Evolutionary conservation across 169 alveolate genomes (phyloP), one percentile per base, ranked within the genome.

Genomic region (Plasmodium vivax): DNA sequence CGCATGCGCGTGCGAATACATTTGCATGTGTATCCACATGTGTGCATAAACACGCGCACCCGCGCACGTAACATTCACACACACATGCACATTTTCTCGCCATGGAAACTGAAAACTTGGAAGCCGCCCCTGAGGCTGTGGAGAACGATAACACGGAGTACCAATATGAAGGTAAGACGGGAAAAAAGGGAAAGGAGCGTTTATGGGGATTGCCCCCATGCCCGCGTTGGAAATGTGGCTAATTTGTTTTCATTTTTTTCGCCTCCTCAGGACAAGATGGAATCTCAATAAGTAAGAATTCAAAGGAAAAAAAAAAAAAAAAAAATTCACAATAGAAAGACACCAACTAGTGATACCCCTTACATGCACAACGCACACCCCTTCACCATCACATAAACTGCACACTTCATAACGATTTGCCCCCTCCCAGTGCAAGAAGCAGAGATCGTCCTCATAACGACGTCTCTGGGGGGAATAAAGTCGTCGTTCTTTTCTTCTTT

Each of bases 401-500:
- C 32, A 68, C 77, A 68, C 5, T 68, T 68, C 38, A 68, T 68
- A 68, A 68, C n/a, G 10, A 68, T 68, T 27, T 68, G 1, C 77
- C 19, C 79, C 58, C 30, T 68, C 79, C 77, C 56, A 68, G 97
- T 72, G 19, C 95, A 95, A 88, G 95, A 88, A n/a, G 98, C 98
- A 5, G 98, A 97, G 92, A 96, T 97, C 36, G 97, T 97, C 16
- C 80, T 97, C 79, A 84, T 97, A 23, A 96, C 97, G 10, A 97
- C 98, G 0, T 97, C 98, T 7, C 92, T 97, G 62, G 98, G 98
- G 10, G 97, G 98, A 43, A 85, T 97, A 51, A 95, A 96, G 79
- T 91, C 96, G 36, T 98, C 97, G 30, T 97, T 95, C 91, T 97
- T 96, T 85, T 95, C 96, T 72, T 97, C 98, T 5, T 83, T 94